A percentile compares a stretch with the other conserved stretches of the same genome.
Evolutionary conservation across 2,329 filamentous ascomycete species (phyloP).

Genomic region (Alternaria longipes): DNA sequence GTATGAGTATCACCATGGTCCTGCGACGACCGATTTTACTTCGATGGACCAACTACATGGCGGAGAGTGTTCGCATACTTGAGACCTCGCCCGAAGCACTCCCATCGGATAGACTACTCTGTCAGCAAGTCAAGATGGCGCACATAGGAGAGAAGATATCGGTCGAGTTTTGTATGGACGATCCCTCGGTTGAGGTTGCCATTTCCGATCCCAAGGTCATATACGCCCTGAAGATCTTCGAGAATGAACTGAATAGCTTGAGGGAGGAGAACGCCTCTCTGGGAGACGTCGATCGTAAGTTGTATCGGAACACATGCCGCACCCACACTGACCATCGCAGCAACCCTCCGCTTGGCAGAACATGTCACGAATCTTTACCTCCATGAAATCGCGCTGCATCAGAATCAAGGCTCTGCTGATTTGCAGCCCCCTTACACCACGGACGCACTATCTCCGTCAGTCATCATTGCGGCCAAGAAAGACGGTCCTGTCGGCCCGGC

Average conservation of each 20-base stretch:
- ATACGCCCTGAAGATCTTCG: conserved; percentile 64
- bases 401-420: conserved; percentile 54
- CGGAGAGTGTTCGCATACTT: conserved; percentile 67
- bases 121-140: conserved; percentile 67
- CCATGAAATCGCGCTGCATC: conserved; percentile 61
- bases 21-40: conserved; percentile 66
- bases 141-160: conserved; percentile 67
- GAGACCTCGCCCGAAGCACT: conserved; percentile 65
- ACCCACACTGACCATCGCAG: conserved; percentile 29
- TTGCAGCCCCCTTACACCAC: conserved; percentile 57
- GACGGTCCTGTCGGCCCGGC: conserved; percentile 55
- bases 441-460: conserved; percentile 51
- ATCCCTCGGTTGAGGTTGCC: conserved; percentile 60
- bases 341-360: conserved; percentile 55
- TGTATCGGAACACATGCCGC: background rate
- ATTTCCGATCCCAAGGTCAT: conserved; percentile 66
- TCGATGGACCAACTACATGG: conserved; percentile 70
- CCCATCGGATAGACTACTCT: conserved; percentile 65
- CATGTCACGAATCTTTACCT: conserved; percentile 60
- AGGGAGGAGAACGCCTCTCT: conserved; percentile 52
- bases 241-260: conserved; percentile 57
- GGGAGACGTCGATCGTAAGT: conserved; percentile 48
- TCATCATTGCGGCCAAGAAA: conserved; percentile 50
- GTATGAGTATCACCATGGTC: conserved; percentile 66
- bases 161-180: conserved; percentile 65